Percentiles rank a stretch among this genome's conserved stretches.
Evolutionary conservation across 345 rosid species (phyloP).

Genomic region (Linum tenue): DNA sequence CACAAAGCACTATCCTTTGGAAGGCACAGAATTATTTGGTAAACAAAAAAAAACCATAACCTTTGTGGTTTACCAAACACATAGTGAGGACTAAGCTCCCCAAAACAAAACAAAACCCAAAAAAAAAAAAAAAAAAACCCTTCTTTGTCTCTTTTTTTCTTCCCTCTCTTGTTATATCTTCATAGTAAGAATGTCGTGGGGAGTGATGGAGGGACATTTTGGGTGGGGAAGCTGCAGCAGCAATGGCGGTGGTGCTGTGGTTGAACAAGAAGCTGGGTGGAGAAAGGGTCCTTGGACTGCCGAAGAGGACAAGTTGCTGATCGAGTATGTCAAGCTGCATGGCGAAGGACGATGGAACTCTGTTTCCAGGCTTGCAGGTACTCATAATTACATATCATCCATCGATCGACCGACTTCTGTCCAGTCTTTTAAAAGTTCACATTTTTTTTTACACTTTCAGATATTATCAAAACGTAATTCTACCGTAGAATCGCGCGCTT

Average conservation of each 20-base stretch:
- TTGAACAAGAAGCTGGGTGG: conserved; percentile 53
- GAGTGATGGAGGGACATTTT: conserved; percentile 45
- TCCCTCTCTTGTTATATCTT: background rate
- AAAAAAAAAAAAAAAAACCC: too few species aligned
- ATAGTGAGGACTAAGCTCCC: too few species aligned
- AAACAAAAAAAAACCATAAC: conserved; percentile 8
- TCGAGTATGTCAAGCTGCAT: conserved; percentile 59
- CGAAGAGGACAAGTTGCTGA: conserved; percentile 74
- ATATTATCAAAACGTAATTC: too few species aligned
- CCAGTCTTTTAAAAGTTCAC: too few species aligned
- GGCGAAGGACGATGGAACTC: conserved; percentile 96
- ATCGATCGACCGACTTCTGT: too few species aligned
- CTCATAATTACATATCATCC: too few species aligned
- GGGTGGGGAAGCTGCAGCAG: conserved; percentile 39
- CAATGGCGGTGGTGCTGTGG: background rate
- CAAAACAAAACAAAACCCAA: too few species aligned
- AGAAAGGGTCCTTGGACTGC: conserved; percentile 96
- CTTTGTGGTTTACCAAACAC: background rate
- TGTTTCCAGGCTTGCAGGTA: conserved; percentile 74
- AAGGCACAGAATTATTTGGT: conserved; percentile 31
- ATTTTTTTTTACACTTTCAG: too few species aligned
- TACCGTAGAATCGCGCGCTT: too few species aligned
- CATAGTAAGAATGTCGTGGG: conserved; percentile 44
- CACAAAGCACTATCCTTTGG: conserved; percentile 19
- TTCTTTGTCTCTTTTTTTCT: too few species aligned